phyloP scores from a whole-genome alignment of 352 stramenopile species.

The Thraustochytrium aureum region DNA sequence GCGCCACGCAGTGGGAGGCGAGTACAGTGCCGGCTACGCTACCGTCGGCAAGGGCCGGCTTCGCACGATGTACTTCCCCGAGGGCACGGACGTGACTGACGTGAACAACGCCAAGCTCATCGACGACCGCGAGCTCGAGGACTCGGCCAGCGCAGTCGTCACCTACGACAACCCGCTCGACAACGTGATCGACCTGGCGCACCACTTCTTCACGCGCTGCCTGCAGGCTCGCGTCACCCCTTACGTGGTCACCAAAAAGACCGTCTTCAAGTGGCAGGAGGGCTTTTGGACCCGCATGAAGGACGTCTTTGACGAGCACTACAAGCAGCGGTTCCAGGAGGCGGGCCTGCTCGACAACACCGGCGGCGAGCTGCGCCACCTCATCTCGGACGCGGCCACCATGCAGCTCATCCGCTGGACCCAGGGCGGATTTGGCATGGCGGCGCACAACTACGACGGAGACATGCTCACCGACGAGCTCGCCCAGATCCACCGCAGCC shows the following conservation, averaged over 20 bases:
- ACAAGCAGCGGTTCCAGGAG: constrained; percentile 68
- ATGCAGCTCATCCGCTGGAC: constrained; percentile 80
- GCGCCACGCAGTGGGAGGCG: constrained; percentile 74
- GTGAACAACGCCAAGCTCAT: constrained; percentile 66
- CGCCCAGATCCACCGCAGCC: constrained; percentile 74
- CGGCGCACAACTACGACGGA: constrained; percentile 81
- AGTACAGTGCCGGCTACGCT: constrained; percentile 76
- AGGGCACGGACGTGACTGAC: constrained; percentile 58
- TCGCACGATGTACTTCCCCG: constrained; percentile 72
- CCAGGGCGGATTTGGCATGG: constrained; percentile 74
- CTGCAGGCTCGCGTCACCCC: constrained; percentile 71
- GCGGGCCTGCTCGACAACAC: constrained; percentile 68
- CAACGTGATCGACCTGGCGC: constrained; percentile 72
- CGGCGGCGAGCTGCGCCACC: constrained; percentile 70
- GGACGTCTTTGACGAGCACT: constrained; percentile 73
- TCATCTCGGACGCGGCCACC: constrained; percentile 78
- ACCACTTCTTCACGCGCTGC: constrained; percentile 76
- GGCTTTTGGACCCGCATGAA: constrained; percentile 79
- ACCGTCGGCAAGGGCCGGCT: constrained; percentile 69
- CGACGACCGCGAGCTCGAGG: constrained; percentile 71
- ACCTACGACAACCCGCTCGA: constrained; percentile 84
- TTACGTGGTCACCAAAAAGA: constrained; percentile 84
- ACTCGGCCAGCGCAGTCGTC: constrained; percentile 74
- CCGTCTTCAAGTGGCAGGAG: constrained; percentile 85
- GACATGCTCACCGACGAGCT: constrained; percentile 79